phyloP scores from a whole-genome alignment of 257 asterid species.

The Fraxinus americana region DNA sequence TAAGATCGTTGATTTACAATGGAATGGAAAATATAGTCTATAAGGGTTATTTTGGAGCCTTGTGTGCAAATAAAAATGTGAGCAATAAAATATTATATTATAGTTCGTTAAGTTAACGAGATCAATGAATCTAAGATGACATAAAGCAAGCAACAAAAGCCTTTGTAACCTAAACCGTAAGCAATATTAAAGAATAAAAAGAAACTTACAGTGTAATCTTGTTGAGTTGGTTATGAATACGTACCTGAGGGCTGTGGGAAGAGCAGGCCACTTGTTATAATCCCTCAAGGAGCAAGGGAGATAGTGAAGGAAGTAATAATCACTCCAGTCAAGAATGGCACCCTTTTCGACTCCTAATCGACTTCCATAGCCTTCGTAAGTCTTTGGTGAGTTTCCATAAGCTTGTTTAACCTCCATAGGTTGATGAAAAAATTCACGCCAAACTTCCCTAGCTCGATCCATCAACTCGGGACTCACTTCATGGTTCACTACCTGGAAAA shows the following conservation, averaged over 20 bases:
- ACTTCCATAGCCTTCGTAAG: conserved; percentile 93
- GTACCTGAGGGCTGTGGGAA: conserved; percentile 66
- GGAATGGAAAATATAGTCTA: too few species aligned
- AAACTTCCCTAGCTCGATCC: conserved; percentile 62
- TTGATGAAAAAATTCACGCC: conserved; percentile 73
- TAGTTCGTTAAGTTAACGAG: too few species aligned
- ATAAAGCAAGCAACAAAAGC: too few species aligned
- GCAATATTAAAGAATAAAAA: too few species aligned
- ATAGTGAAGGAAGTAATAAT: conserved; percentile 76
- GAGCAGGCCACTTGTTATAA: conserved; percentile 72
- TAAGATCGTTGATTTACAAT: too few species aligned
- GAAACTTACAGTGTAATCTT: too few species aligned
- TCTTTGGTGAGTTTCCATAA: conserved; percentile 69
- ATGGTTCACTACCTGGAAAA: conserved; percentile 80
- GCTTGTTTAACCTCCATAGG: conserved; percentile 64
- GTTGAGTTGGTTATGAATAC: too few species aligned
- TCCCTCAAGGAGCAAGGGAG: conserved; percentile 66
- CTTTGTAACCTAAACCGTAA: too few species aligned
- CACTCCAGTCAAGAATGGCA: conserved; percentile 91
- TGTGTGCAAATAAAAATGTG: too few species aligned
- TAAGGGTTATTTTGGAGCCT: too few species aligned
- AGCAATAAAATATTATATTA: too few species aligned
- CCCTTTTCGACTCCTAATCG: conserved; percentile 79
- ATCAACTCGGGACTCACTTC: conserved; percentile 60
- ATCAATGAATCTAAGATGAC: too few species aligned